A percentile compares a stretch with the other conserved stretches of the same genome.
Evolutionary conservation across 495 filamentous ascomycete species (phyloP).

Genomic region (Gamarada debralockiae): DNA sequence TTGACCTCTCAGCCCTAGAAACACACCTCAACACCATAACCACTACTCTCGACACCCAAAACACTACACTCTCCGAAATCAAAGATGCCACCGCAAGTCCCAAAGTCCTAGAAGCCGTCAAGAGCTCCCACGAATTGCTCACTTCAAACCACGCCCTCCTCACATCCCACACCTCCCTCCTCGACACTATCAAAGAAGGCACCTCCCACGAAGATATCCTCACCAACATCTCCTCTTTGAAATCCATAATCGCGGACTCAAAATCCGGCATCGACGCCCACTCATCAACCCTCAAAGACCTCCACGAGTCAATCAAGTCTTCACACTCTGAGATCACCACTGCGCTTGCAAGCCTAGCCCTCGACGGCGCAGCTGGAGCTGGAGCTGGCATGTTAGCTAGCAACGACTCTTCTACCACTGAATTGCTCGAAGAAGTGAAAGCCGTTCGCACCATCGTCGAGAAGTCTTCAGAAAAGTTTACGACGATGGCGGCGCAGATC

Average conservation of each 20-base stretch:
- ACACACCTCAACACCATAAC: constrained; percentile 16
- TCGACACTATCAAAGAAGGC: constrained; percentile 10
- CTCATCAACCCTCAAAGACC: constrained; percentile 12
- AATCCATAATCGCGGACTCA: constrained; percentile 14
- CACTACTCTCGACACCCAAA: constrained; percentile 14
- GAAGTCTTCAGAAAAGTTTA: constrained; percentile 6
- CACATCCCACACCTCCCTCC: constrained; percentile 11
- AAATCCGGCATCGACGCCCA: constrained; percentile 18
- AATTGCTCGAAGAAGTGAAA: constrained; percentile 19
- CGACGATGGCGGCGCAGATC: constrained; percentile 12
- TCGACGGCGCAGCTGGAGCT: constrained; percentile 17
- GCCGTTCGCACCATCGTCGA: constrained; percentile 12
- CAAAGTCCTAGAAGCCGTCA: constrained; percentile 5
- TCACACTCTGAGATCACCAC: constrained; percentile 8
- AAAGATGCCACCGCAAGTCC: neutral
- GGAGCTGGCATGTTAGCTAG: neutral
- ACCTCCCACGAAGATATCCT: constrained; percentile 16
- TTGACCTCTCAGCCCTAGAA: constrained; percentile 15
- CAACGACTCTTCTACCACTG: constrained; percentile 4
- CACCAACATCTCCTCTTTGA: constrained; percentile 14
- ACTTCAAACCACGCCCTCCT: constrained; percentile 11
- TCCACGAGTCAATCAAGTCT: neutral
- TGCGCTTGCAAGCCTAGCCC: constrained; percentile 8
- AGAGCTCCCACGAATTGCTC: constrained; percentile 4
- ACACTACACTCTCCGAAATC: constrained; percentile 11